Base-by-base conservation (phyloP, 2,329 filamentous ascomycete species). In the Aspergillus pseudoglaucus region DNA sequence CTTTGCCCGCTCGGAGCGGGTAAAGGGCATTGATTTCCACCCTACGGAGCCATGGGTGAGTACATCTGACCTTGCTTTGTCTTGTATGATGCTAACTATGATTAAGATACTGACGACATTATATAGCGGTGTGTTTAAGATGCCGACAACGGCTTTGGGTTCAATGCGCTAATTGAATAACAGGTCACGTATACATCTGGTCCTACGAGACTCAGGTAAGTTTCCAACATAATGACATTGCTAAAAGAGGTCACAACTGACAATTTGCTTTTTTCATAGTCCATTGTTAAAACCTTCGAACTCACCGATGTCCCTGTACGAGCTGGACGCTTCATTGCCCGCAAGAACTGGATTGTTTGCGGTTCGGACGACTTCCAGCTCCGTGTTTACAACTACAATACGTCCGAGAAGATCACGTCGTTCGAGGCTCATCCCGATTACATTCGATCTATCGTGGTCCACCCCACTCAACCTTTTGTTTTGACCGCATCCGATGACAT, bases 281-380 rank as follows among this genome's bases (percentile, higher is more conserved):
- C 90, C 55, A 90, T 97, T 55, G 89, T 98, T 74, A 97, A 97
- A 79, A 96, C 91, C 4, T 98, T 98, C 71, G 93, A 98, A 75
- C 84, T 97, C 57, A 96, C 91, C 67, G 93, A 98, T 78, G 93
- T 98, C 44, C 93, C 93, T 56, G 91, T 98, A 50, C 87, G 93
- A 71, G 93, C 93, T 53, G 93, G 93, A 64, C 88, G 93, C 60
- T 98, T 98, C 71, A 83, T 98, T 65, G 88, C 93, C 59, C 83
- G 93, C 62, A 98, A 98, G 83, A 98, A 97, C 73, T 98, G 93
- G 93, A 94, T 95, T 60, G 88, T 95, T 47, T 93, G 89, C 73
- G 93, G 93, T 65, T 91, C 86, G 58, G 88, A 95, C 75, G 89
- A 95, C 75, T 98, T 94, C 75, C 81, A 85, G 63, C 68, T 86